Base-by-base conservation (phyloP, 2,329 filamentous ascomycete genomes). In the Apiospora hydei region DNA sequence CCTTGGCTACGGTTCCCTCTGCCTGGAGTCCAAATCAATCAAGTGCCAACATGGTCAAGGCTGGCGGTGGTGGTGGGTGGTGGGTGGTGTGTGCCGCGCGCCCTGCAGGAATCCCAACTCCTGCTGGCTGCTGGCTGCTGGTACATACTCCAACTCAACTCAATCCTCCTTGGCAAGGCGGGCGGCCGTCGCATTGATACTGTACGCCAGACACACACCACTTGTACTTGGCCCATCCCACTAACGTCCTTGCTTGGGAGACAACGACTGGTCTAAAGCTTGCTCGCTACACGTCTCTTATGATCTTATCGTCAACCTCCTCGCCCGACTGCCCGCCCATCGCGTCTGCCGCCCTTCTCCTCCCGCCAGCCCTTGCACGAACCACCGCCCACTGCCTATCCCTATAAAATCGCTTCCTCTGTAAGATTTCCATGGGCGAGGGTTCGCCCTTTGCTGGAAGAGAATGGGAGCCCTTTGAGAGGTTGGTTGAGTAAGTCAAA, bases 391-490 rank as follows among this genome's bases (percentile, higher is more conserved):
- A 38, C 57, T 41, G 14, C n/a, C 41, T 21, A 38, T 38, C 57
- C 34, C 18, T 13, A 41, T 7, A 64, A 64, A n/a, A 64, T 64
- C 34, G 57, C 21, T 69, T 71, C 13, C 38, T 43, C 69, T 57
- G 13, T 70, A 69, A 64, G 70, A 70, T 44, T 66, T 78, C 76
- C 73, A 79, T 77, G 79, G 79, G 78, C 77, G 77, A 75, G 72
- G 49, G 70, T 69, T 74, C 76, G 77, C 75, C 74, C 74, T 70
- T 72, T 72, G 71, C 72, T 70, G 70, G 70, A 69, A 75, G 73
- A 78, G 77, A 76, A 81, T 81, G 79, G 79, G 77, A 79, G 77
- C 74, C 74, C 77, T 78, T 75, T 81, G 67, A 69, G 77, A 79
- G 75, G 57, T 64, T 75, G 75, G 72, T 76, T 72, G 64, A 73